phyloP scores from a whole-genome alignment of 2,329 filamentous ascomycete species.

The Dactylonectria macrodidyma region DNA sequence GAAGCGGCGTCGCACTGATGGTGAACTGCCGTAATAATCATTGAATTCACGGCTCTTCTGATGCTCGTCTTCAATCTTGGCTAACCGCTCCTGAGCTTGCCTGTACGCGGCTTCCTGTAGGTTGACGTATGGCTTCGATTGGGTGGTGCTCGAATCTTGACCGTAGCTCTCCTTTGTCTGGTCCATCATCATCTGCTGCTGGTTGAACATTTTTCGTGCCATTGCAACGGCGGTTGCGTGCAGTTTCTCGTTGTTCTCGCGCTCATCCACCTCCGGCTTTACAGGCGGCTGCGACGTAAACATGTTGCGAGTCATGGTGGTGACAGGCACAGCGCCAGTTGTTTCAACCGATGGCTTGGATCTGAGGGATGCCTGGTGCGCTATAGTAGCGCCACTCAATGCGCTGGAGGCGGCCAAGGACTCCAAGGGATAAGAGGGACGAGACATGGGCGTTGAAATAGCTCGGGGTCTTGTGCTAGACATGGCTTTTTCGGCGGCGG shows the following conservation, averaged over 20 bases:
- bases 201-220: slow-evolving; percentile 88
- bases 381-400: slow-evolving; percentile 79
- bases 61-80: slow-evolving; percentile 83
- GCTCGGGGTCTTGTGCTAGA: slow-evolving; percentile 73
- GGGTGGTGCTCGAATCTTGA: slow-evolving; percentile 51
- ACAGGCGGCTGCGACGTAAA: slow-evolving; percentile 84
- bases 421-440: slow-evolving; percentile 37
- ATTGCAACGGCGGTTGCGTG: slow-evolving; percentile 90
- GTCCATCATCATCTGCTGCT: slow-evolving; percentile 75
- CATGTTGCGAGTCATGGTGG: slow-evolving; percentile 80
- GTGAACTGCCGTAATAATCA: slow-evolving; percentile 79
- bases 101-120: slow-evolving; percentile 91
- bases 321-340: slow-evolving; percentile 76
- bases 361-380: slow-evolving; percentile 68
- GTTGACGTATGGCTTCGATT: slow-evolving; percentile 71
- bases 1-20: slow-evolving; percentile 59
- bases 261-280: slow-evolving; percentile 80
- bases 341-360: slow-evolving; percentile 67
- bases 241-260: slow-evolving; percentile 78
- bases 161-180: slow-evolving; percentile 60
- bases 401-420: slow-evolving; percentile 73
- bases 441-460: slow-evolving; percentile 71
- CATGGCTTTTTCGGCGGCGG: slow-evolving; percentile 85
- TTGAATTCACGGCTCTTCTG: slow-evolving; percentile 75
- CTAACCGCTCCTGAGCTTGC: slow-evolving; percentile 85